phyloP scores from a whole-genome alignment of 1,139 yeast genomes.

The Lipomyces yarrowii region DNA sequence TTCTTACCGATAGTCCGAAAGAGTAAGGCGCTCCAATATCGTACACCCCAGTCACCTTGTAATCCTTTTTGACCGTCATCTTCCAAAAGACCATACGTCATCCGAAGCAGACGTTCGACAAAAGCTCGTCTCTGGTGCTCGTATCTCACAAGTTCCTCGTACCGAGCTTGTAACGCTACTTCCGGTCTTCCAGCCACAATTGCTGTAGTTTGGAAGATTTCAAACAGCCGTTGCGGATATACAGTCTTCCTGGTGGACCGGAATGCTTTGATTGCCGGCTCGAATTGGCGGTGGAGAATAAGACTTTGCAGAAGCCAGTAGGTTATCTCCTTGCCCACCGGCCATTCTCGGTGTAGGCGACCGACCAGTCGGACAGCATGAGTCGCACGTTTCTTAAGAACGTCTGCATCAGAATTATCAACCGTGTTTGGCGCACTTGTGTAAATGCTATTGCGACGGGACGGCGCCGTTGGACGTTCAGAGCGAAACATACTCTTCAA shows the following conservation, averaged over 20 bases:
- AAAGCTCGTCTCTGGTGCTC: neutral
- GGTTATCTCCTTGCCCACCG: neutral
- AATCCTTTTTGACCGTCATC: neutral
- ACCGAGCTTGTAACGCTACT: neutral
- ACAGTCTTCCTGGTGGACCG: neutral
- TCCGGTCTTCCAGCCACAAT: constrained; percentile 6
- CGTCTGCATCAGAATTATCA: neutral
- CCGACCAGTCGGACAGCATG: neutral
- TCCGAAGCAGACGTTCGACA: neutral
- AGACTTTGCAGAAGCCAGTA: constrained; percentile 1
- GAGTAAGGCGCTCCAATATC: neutral
- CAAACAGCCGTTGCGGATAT: neutral
- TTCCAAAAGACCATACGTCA: neutral
- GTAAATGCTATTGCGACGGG: neutral
- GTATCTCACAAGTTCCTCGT: constrained; percentile 3
- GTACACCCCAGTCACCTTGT: neutral
- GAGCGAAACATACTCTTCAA: neutral
- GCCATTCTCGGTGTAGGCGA: neutral
- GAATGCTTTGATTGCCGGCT: neutral
- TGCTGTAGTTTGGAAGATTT: constrained; percentile 1
- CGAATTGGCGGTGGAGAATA: neutral
- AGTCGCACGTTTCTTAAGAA: neutral
- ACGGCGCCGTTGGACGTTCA: neutral
- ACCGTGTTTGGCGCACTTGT: neutral
- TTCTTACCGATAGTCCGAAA: neutral